Base-by-base conservation (phyloP, 2,329 filamentous ascomycete species). In the Dactylellina parvicollis region DNA sequence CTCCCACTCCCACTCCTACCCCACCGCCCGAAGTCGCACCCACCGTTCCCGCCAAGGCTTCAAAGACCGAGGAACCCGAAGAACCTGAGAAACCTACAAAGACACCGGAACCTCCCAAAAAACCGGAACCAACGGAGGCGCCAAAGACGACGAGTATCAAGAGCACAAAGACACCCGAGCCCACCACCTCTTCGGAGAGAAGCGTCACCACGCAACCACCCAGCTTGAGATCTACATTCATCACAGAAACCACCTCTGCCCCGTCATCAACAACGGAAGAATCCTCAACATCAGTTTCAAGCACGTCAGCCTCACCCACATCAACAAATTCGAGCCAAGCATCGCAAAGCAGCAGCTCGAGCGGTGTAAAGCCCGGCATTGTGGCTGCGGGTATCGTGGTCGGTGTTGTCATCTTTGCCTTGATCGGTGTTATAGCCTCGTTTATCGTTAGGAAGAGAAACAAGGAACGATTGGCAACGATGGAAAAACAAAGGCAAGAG, bases 351-450 rank as follows among this genome's bases (percentile, higher is more conserved):
- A 7, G 10, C 7, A 16, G 7, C 47, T 24, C 20, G 7, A 22
- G 42, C 16, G 55, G 52, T 28, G 57, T 57, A n/a, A 73, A 73
- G 49, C 34, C 60, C 28, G 69, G 69, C 30, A 38, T 66, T 10
- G 54, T 73, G 4, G 69, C 69, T 10, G 69, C 60, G 3, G 69
- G 69, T 9, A 60, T 73, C 38, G 47, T 73, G 2, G 69, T 59
- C 14, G 69, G 69, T 8, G 38, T 73, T 22, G 40, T 73, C 0
- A 60, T 73, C 30, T 66, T 73, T 32, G 69, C 69, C 8, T 7
- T 59, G 2, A 3, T 73, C 24, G 60, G 60, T 26, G 52, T 66
- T 7, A 55, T 62, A 10, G 60, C 40, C 12, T 60, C 60, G 7
- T 54, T 66, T 12, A 38, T 73, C n/a, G 56, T 60, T 22, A 30